phyloP scores from a whole-genome alignment of 129 eudicot genomes.

The Gnaphalium uliginosum region DNA sequence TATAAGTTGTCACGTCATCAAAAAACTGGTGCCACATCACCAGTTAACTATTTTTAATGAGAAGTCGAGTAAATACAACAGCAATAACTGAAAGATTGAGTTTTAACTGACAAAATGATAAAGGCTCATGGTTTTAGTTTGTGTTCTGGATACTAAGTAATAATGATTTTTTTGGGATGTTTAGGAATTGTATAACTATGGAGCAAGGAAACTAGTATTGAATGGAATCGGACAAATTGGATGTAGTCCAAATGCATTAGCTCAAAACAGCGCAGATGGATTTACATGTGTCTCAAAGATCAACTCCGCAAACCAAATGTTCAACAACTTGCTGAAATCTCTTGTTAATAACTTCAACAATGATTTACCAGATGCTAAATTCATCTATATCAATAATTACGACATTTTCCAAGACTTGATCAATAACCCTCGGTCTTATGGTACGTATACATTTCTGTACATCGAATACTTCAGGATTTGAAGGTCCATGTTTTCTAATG shows the following conservation, averaged over 20 bases:
- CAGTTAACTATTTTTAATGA: neutral
- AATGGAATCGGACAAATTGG: constrained; percentile 92
- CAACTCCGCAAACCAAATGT: constrained; percentile 65
- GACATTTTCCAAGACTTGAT: constrained; percentile 73
- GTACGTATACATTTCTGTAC: constrained; percentile 26
- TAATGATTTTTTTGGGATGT: neutral
- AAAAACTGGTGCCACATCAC: no score
- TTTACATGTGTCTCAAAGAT: constrained; percentile 57
- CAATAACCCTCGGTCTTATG: constrained; percentile 56
- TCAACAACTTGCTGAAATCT: constrained; percentile 57
- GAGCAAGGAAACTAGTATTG: constrained; percentile 82
- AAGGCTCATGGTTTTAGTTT: neutral
- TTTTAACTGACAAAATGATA: neutral
- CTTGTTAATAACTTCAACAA: constrained; percentile 58
- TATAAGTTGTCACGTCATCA: no score
- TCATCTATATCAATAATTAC: constrained; percentile 72
- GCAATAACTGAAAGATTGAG: neutral
- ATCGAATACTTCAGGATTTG: neutral
- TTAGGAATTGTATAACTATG: constrained; percentile 65
- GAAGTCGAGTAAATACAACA: neutral
- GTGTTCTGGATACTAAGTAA: neutral
- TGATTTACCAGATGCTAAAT: constrained; percentile 53
- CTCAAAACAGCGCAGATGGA: constrained; percentile 80
- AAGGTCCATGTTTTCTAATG: neutral
- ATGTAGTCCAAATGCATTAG: constrained; percentile 87